A percentile compares a stretch with the other conserved stretches of the same genome.
phyloP scores from a whole-genome alignment of 1,284 basidiomycete genomes.

The Microbotryum intermedium region DNA sequence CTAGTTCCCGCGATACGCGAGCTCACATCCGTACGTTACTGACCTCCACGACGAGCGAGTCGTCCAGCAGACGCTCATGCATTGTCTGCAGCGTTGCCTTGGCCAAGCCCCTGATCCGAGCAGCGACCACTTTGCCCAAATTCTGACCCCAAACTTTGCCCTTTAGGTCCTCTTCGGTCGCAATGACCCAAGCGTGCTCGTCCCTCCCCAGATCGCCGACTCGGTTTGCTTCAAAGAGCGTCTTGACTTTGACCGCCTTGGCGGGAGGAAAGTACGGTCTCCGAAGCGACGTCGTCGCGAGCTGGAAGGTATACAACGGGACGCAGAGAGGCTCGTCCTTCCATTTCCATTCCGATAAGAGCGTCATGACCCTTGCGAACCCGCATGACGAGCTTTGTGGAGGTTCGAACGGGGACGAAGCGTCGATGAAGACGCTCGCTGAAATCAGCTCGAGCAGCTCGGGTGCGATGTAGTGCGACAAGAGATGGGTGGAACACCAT shows the following conservation, averaged over 20 bases:
- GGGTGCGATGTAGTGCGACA: conserved; percentile 61
- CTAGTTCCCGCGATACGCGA: neutral
- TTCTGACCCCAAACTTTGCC: conserved; percentile 69
- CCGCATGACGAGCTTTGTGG: conserved; percentile 52
- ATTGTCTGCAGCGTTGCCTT: conserved; percentile 53
- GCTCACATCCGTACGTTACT: conserved; percentile 10
- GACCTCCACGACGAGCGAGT: conserved; percentile 50
- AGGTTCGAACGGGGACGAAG: conserved; percentile 32
- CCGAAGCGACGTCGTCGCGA: conserved; percentile 34
- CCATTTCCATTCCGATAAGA: conserved; percentile 77
- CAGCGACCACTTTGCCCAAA: conserved; percentile 60
- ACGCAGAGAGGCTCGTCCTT: conserved; percentile 46
- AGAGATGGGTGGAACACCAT: conserved; percentile 86
- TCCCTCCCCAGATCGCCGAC: conserved; percentile 42
- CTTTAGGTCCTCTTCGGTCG: conserved; percentile 66
- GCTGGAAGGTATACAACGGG: conserved; percentile 42
- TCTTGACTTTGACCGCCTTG: conserved; percentile 53
- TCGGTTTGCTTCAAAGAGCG: conserved; percentile 41
- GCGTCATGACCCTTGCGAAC: conserved; percentile 65
- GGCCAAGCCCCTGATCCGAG: conserved; percentile 60
- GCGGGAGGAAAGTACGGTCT: conserved; percentile 38
- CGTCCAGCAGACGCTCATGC: conserved; percentile 37
- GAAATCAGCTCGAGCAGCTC: conserved; percentile 80
- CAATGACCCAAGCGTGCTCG: conserved; percentile 65
- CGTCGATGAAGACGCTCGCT: conserved; percentile 50